phyloP scores from a whole-genome alignment of 2,329 filamentous ascomycete genomes.

The Ophiostoma novo-ulmi region DNA sequence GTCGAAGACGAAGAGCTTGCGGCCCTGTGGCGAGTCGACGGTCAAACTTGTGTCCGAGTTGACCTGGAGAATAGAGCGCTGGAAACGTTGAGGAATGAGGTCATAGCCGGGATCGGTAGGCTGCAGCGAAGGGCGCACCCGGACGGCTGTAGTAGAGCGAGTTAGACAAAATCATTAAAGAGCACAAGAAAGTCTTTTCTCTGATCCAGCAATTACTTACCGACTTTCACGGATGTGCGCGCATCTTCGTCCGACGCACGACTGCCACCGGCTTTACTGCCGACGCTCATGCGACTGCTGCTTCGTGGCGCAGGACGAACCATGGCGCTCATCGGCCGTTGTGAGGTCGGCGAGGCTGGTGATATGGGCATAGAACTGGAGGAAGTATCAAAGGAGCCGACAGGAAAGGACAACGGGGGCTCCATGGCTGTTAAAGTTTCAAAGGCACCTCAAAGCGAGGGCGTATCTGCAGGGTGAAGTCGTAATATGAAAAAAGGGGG shows the following conservation, averaged over 20 bases:
- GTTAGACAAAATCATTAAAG: not conserved
- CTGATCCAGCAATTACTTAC: conserved; percentile 53
- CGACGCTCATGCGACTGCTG: conserved; percentile 80
- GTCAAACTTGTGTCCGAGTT: conserved; percentile 77
- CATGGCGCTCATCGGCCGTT: conserved; percentile 76
- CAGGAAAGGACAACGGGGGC: conserved; percentile 13
- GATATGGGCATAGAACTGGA: conserved; percentile 15
- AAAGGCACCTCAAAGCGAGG: not conserved
- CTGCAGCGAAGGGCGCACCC: conserved; percentile 80
- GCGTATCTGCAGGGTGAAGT: conserved; percentile 1
- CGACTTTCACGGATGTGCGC: conserved; percentile 92
- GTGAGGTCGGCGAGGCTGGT: conserved; percentile 59
- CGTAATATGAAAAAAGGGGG: conserved; percentile 12
- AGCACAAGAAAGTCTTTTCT: not conserved
- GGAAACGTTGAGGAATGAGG: conserved; percentile 91
- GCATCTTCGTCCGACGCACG: conserved; percentile 83
- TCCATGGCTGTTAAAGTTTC: conserved; percentile 24
- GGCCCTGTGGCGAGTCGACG: conserved; percentile 86
- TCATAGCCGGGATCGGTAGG: conserved; percentile 86
- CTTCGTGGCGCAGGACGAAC: conserved; percentile 68
- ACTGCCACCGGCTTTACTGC: conserved; percentile 70
- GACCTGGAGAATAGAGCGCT: conserved; percentile 85
- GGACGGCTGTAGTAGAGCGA: conserved; percentile 60
- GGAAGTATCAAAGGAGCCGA: conserved; percentile 1
- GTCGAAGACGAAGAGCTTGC: conserved; percentile 95